phyloP scores from a whole-genome alignment of 805 yeast genomes.

The Sugiyamaella chiloensis region DNA sequence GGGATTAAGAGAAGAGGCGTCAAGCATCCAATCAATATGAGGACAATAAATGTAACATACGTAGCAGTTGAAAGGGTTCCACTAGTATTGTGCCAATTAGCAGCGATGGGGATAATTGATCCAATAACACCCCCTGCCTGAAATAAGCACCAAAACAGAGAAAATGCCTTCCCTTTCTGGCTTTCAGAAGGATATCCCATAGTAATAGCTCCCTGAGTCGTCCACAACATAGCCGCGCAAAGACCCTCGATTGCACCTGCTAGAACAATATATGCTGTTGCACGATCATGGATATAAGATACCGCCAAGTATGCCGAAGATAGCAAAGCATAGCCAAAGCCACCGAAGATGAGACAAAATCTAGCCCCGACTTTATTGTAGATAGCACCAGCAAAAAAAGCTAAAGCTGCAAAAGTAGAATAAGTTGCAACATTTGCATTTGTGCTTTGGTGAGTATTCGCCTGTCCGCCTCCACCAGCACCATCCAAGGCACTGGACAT shows the following conservation, averaged over 20 bases:
- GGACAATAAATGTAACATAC: constrained; percentile 48
- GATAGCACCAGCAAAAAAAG: constrained; percentile 29
- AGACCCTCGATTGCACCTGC: constrained; percentile 53
- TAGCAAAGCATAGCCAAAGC: constrained; percentile 49
- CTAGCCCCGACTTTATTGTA: constrained; percentile 22
- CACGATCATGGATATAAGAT: constrained; percentile 43
- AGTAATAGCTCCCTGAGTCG: constrained; percentile 52
- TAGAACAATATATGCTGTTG: constrained; percentile 49
- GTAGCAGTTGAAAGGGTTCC: constrained; percentile 41
- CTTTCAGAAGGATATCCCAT: constrained; percentile 53
- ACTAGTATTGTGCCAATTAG: constrained; percentile 38
- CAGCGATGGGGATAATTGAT: constrained; percentile 49
- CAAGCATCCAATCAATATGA: constrained; percentile 45
- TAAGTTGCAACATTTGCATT: constrained; percentile 42
- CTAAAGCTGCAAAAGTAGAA: constrained; percentile 28
- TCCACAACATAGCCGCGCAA: constrained; percentile 52
- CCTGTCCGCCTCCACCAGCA: constrained; percentile 31
- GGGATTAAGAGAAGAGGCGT: constrained; percentile 31
- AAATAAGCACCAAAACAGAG: constrained; percentile 54
- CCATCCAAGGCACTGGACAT: constrained; percentile 32
- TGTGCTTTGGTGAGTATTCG: constrained; percentile 28
- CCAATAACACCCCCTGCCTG: constrained; percentile 59
- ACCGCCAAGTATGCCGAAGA: constrained; percentile 46
- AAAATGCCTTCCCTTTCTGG: constrained; percentile 47
- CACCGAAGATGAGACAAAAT: constrained; percentile 43